Conservation (phyloP, 75 land plant genomes). For the Cupressus sempervirens region DNA sequence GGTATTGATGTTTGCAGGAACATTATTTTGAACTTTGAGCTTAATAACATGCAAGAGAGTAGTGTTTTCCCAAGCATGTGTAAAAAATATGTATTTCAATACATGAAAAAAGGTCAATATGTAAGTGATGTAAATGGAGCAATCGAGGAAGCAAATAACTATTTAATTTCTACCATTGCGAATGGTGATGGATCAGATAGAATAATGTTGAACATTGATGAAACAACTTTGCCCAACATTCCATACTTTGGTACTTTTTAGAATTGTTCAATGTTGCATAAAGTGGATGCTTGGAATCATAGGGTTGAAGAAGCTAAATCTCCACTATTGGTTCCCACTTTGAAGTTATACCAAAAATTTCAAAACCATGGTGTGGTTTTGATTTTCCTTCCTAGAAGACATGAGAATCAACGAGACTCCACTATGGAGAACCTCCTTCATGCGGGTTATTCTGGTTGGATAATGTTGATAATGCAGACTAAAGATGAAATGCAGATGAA, state of each 20-base stretch:
- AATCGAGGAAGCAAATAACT: slow-evolving; percentile 19
- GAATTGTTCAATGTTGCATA: slow-evolving; percentile 14
- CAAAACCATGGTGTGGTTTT: slow-evolving; percentile 23
- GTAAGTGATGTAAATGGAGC: slow-evolving; percentile 22
- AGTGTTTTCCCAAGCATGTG: slow-evolving; percentile 25
- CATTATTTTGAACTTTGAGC: slow-evolving; percentile 23
- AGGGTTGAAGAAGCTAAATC: slow-evolving; percentile 28
- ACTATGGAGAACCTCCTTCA: slow-evolving; percentile 26
- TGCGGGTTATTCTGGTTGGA: slow-evolving; percentile 35
- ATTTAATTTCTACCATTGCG: slow-evolving; percentile 9
- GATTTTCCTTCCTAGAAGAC: slow-evolving; percentile 36
- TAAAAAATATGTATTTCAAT: slow-evolving; percentile 17
- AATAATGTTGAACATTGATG: slow-evolving; percentile 36
- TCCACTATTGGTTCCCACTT: slow-evolving; percentile 20
- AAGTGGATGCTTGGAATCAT: slow-evolving; percentile 14
- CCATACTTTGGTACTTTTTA: slow-evolving; percentile 29
- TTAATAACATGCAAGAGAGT: slow-evolving; percentile 36
- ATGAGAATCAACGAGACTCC: slow-evolving; percentile 26
- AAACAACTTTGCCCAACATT: slow-evolving; percentile 38
- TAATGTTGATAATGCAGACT: slow-evolving; percentile 23
- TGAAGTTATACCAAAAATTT: slow-evolving; percentile 20
- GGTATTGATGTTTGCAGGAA: slow-evolving; percentile 25
- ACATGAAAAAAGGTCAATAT: slow-evolving; percentile 37
- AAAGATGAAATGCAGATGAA: too few species aligned
- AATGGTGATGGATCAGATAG: slow-evolving; percentile 33